phyloP scores from a whole-genome alignment of 140 eudicot genomes.

The Flaveria floridana region DNA sequence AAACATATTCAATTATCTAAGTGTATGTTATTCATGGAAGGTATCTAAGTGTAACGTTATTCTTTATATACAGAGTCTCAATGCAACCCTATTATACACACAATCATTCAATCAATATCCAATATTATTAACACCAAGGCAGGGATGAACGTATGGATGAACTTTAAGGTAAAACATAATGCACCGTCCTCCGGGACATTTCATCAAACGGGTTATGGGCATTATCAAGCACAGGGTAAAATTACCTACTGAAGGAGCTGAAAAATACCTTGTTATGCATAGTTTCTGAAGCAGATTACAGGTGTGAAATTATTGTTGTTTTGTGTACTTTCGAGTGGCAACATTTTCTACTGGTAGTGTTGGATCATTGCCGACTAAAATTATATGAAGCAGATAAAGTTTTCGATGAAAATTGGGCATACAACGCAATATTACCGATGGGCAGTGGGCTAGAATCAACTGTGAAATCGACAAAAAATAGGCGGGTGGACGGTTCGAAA shows the following conservation, averaged over 20 bases:
- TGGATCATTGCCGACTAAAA: background rate
- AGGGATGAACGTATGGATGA: too few species aligned
- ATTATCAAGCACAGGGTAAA: slow-evolving; percentile 11
- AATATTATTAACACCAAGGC: too few species aligned
- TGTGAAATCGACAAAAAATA: too few species aligned
- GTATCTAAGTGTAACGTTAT: too few species aligned
- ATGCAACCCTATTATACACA: too few species aligned
- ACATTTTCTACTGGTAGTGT: background rate
- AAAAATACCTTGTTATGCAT: slow-evolving; percentile 21
- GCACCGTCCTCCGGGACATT: slow-evolving; percentile 1
- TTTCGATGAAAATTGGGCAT: background rate
- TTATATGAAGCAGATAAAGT: background rate
- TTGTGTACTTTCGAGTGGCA: background rate
- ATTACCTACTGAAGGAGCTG: background rate
- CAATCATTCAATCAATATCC: too few species aligned
- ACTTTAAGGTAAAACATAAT: too few species aligned
- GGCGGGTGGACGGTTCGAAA: too few species aligned
- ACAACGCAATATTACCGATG: background rate
- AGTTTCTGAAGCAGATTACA: slow-evolving; percentile 8
- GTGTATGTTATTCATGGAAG: too few species aligned
- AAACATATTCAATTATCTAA: too few species aligned
- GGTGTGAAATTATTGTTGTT: background rate
- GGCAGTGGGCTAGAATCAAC: too few species aligned
- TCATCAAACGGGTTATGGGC: slow-evolving; percentile 25
- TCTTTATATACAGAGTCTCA: too few species aligned